phyloP scores from a whole-genome alignment of 805 yeast species.

The Grigorovia transvaalensis region DNA sequence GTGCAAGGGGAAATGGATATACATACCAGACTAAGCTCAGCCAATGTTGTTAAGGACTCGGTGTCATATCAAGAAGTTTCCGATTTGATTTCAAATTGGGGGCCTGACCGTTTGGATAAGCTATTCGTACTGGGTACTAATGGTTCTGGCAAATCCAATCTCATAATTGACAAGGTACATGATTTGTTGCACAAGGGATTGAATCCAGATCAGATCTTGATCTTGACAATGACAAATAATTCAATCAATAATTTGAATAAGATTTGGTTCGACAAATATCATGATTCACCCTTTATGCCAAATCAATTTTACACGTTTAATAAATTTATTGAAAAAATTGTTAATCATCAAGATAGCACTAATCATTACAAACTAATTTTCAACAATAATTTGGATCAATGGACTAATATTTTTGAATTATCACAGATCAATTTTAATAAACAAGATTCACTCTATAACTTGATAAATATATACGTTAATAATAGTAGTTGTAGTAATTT shows the following conservation, averaged over 20 bases:
- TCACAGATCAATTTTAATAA: background rate
- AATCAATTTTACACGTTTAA: background rate
- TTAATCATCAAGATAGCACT: too few relatives aligned
- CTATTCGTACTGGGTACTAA: conserved; percentile 58
- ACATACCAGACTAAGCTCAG: background rate
- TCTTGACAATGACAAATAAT: conserved; percentile 58
- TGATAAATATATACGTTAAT: too few relatives aligned
- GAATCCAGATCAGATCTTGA: conserved; percentile 45
- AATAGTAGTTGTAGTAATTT: too few relatives aligned
- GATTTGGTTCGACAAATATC: background rate
- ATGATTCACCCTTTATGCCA: too few relatives aligned
- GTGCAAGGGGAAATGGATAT: too few relatives aligned
- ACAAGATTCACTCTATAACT: background rate
- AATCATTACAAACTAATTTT: background rate
- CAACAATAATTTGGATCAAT: background rate
- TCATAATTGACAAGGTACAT: conserved; percentile 45
- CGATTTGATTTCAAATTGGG: background rate
- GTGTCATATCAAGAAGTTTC: background rate
- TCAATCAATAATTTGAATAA: background rate
- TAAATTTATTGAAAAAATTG: background rate
- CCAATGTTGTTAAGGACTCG: background rate
- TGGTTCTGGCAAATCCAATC: conserved; percentile 63
- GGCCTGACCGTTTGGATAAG: conserved; percentile 12
- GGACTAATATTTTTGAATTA: background rate
- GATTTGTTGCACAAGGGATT: conserved; percentile 32